Conservation (phyloP, 148 eudicot genomes). For the Silene uniflora region DNA sequence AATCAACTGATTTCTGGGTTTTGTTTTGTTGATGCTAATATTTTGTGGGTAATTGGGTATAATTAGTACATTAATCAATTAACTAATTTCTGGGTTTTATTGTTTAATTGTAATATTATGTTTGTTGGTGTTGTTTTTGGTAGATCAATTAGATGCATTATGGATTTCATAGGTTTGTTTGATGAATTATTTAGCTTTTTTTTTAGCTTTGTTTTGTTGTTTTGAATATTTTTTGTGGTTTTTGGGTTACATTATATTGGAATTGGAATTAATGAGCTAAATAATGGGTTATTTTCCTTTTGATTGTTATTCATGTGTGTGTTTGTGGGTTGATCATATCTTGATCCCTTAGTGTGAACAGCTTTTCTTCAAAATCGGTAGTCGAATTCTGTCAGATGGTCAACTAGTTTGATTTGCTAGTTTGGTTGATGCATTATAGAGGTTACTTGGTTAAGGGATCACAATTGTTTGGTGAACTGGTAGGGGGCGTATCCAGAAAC, state of each 20-base stretch:
- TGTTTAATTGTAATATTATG: background rate
- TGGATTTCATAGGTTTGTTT: background rate
- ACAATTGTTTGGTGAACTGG: background rate
- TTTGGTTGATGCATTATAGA: background rate
- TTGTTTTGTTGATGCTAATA: background rate
- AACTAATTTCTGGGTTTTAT: background rate
- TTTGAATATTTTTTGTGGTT: background rate
- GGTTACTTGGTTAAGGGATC: background rate
- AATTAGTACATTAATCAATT: background rate
- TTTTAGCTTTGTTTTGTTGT: background rate
- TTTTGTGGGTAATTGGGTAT: background rate
- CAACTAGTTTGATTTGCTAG: background rate
- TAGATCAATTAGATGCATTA: constrained; percentile 12
- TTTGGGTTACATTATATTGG: background rate
- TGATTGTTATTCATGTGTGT: background rate
- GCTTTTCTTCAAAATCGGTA: too few relatives aligned
- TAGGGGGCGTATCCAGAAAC: background rate
- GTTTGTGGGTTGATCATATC: background rate
- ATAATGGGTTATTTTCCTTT: background rate
- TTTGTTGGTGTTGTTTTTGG: constrained; percentile 5
- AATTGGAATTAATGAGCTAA: background rate
- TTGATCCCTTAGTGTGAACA: background rate
- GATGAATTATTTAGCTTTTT: background rate
- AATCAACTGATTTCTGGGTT: background rate
- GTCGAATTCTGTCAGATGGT: background rate